Base-by-base conservation (phyloP, 2,329 filamentous ascomycete genomes). In the Pezicula rhizophila region DNA sequence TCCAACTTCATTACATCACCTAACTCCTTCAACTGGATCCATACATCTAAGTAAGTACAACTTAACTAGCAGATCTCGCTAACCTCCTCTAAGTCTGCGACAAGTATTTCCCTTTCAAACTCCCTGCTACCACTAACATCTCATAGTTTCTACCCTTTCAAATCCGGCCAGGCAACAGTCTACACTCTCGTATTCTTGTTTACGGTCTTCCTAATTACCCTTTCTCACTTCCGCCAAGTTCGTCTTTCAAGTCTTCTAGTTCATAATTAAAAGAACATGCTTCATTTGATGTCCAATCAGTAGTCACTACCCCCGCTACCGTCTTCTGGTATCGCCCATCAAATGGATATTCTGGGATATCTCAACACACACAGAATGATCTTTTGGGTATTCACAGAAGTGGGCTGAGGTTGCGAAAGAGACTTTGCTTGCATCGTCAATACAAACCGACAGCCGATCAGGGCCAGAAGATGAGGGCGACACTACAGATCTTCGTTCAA, bases 291-390 rank as follows among this genome's bases (percentile, higher is more conserved):
- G 63, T 45, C 66, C 66, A 3, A 52, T 68, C 6, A 59, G 61
- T 7, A 60, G 55, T 14, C 59, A 62, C 4, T 62, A 64, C 35
- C 65, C 65, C 1, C 55, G 63, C 20, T 69, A 68, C 45, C 57
- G 66, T 6, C 60, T 69, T 1, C 51, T 69, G 3, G 61, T 65
- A 1, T 68, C 66, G 10, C 64, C 63, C 2, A 50, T 59, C 2
- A 67, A 65, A 45, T 66, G 62, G 34, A 20, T 61, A 2, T 51
- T 69, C 5, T 69, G 66, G 64, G 61, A 67, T 39, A 63, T 68
- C 1, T 66, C 66, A 2, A 69, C 64, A 1, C 63, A 69, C 31
- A 60, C 63, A 5, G 66, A 70, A 45, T 66, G 60, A 62, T 59
- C 61, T n/a, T 58, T 69, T 28, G 54, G 63, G 48, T 49, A 53